Evolutionary conservation across 1,139 yeast species (phyloP), one percentile per base, ranked within the genome.

Genomic region (Blastobotrys malaysiensis): DNA sequence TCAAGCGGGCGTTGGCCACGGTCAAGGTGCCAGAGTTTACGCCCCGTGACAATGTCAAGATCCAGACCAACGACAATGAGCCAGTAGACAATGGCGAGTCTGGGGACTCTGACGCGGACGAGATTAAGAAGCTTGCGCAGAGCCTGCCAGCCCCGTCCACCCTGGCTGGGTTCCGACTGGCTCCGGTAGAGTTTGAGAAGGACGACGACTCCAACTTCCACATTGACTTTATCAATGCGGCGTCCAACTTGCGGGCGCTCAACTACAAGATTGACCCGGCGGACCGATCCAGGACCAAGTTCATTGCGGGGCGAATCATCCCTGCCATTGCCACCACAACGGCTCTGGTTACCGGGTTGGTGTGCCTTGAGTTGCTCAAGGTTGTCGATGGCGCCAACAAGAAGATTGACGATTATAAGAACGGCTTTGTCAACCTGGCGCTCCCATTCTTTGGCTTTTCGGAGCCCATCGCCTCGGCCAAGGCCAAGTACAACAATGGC

Each of bases 281-380:
- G 16, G 91, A 86, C 68, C 79, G 81, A 51, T 78, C 81, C 51
- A 84, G 82, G 72, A 87, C 95, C 48, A 86, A 86, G 73, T 84
- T 86, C 65, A 86, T 87, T 70, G 77, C 77, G 19, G 98, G 98
- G 54, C 85, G 95, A 72, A 93, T 93, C 62, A 91, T 93, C 62
- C 99, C 99, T 11, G 99, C 99, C 16, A 93, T 93, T 76, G 99
- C 99, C 43, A 93, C 99, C 1, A 95, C 99, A 4, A 93, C 99
- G 19, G 96, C 97, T 11, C 77, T 91, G 64, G 98, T 93, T 13
- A 89, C 99, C 5, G 99, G 99, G 48, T 78, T 93, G 65, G 96
- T 90, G 45, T 88, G 95, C 67, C 77, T 93, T 63, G 99, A 93
- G 73, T 77, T 93, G 57, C 87, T 89, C 77, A 93, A 93, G 75